Base-by-base conservation (phyloP, 768 basidiomycete species). In the Phallus indusiatus region DNA sequence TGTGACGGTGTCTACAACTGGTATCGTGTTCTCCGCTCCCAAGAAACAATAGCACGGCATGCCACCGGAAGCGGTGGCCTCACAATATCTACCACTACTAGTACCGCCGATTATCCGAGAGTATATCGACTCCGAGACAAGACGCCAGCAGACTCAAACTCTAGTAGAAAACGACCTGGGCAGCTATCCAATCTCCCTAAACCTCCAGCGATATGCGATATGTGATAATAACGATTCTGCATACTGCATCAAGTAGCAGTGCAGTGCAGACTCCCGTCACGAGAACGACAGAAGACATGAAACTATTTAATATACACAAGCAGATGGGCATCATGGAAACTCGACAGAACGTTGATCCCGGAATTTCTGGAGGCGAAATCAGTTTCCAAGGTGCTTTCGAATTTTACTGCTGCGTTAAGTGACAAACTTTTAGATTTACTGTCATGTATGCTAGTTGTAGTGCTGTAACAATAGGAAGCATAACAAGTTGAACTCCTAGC, bases 1-100 rank as follows among this genome's bases (percentile, higher is more conserved):
- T n/a, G n/a, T n/a, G n/a, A 85, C 51, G 78, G 83, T 35, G 78
- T 78, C 12, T 88, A 79, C 72, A 86, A 84, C 75, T 86, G 84
- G 81, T 68, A 86, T 58, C 85, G 84, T 66, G 86, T 87, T 33
- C 72, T 80, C 51, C 78, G 81, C 60, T 80, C 84, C 14, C 71
- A 80, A n/a, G 73, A 76, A 55, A 81, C 85, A 56, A 82, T 90
- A 56, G 67, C 85, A 37, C 73, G 78, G 11, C 80, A 83, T 75
- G 85, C 83, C 34, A 81, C 82, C 3, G 78, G 76, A 35, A 77
- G 85, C 36, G 67, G 78, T 77, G 18, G 69, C 76, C 1, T 72
- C 72, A 58, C 49, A 47, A 53, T 49, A 56, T 52, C 36, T 35
- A n/a, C 35, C 54, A 11, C 20, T n/a, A n/a, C n/a, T n/a, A n/a